phyloP scores from a whole-genome alignment of 228 moss, liverwort and hornwort genomes.

The Sphagnum fallax region DNA sequence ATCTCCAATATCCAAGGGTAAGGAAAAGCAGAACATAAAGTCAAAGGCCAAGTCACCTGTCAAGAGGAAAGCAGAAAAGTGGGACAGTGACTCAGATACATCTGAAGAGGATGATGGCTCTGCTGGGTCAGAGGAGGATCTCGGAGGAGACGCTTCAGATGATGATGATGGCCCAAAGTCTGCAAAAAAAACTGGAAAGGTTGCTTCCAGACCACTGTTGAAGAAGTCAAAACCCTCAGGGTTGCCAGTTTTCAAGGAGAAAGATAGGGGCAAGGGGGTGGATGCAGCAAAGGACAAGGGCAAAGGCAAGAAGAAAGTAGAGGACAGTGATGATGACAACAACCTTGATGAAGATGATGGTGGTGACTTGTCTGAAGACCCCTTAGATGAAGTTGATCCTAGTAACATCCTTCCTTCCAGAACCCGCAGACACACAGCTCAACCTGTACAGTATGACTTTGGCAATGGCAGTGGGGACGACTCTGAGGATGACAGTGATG shows the following conservation, averaged over 20 bases:
- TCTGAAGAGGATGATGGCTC: slow-evolving; percentile 40
- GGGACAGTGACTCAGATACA: slow-evolving; percentile 48
- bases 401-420: slow-evolving; percentile 60
- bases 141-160: slow-evolving; percentile 25
- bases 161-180: slow-evolving; percentile 25
- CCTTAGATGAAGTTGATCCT: slow-evolving; percentile 62
- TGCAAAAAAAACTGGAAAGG: slow-evolving; percentile 28
- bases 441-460: slow-evolving; percentile 52
- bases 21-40: slow-evolving; percentile 14
- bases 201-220: slow-evolving; percentile 13
- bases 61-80: slow-evolving; percentile 43
- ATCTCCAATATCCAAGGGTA: slow-evolving; percentile 28
- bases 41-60: slow-evolving; percentile 8
- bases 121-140: slow-evolving; percentile 40
- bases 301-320: slow-evolving; percentile 46
- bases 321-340: slow-evolving; percentile 40
- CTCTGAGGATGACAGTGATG: slow-evolving; percentile 46
- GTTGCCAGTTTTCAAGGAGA: slow-evolving; percentile 23
- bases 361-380: slow-evolving; percentile 59
- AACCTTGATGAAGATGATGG: slow-evolving; percentile 42
- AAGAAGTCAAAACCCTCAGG: slow-evolving; percentile 37
- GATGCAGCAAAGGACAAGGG: slow-evolving; percentile 4
- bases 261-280: slow-evolving; percentile 18
- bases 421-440: slow-evolving; percentile 53
- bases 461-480: slow-evolving; percentile 47